phyloP scores from a whole-genome alignment of 345 rosid species.

The Isatis tinctoria region DNA sequence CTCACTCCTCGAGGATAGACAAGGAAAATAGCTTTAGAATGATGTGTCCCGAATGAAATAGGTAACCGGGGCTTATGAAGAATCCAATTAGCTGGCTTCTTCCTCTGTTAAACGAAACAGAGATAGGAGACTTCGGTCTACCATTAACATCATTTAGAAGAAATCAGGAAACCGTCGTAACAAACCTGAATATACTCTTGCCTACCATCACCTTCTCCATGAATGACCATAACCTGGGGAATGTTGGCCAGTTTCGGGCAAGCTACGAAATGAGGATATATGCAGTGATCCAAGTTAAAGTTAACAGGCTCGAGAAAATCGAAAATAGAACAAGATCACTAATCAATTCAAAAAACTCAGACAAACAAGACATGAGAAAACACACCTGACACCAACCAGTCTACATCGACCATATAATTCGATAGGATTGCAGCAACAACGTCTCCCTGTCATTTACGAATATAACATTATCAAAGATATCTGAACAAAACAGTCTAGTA shows the following conservation, averaged over 20 bases:
- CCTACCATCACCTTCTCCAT: slow-evolving; percentile 82
- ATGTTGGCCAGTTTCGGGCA: slow-evolving; percentile 67
- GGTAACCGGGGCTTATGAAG: slow-evolving; percentile 88
- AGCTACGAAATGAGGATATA: slow-evolving; percentile 40
- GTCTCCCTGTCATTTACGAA: slow-evolving; percentile 56
- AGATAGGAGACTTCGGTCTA: slow-evolving; percentile 1
- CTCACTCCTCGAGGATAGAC: slow-evolving; percentile 79
- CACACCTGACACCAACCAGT: slow-evolving; percentile 58
- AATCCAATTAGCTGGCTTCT: slow-evolving; percentile 77
- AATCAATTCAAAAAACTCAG: background rate
- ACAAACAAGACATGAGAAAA: background rate
- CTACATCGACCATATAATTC: slow-evolving; percentile 92
- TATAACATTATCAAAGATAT: background rate
- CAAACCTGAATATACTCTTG: slow-evolving; percentile 77
- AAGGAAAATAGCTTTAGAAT: slow-evolving; percentile 90
- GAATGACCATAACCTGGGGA: slow-evolving; percentile 79
- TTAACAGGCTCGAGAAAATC: background rate
- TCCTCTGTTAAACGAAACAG: slow-evolving; percentile 45
- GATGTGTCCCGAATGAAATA: slow-evolving; percentile 89
- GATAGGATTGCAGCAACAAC: slow-evolving; percentile 65
- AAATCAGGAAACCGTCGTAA: background rate
- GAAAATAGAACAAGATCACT: background rate
- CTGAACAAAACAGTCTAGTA: background rate
- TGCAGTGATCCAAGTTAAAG: background rate
- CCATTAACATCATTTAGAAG: background rate